Conservation (phyloP, 257 asterid genomes). For the Ocimum tenuiflorum region DNA sequence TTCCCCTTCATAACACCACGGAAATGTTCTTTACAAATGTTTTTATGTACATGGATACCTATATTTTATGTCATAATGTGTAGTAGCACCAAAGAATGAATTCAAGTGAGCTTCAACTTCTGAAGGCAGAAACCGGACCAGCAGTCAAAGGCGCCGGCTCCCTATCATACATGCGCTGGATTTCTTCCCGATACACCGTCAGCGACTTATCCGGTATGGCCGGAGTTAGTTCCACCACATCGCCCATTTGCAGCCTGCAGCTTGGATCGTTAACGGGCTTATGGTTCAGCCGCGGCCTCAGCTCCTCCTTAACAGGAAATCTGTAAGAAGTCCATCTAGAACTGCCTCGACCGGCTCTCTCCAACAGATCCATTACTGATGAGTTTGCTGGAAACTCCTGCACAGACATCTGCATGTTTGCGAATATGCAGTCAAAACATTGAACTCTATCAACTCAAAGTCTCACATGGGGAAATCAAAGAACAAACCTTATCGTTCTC, state of each 20-base stretch:
- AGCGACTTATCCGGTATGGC: slow-evolving; percentile 76
- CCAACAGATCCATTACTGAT: slow-evolving; percentile 65
- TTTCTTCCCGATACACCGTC: slow-evolving; percentile 75
- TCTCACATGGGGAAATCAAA: too few species aligned
- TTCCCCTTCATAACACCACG: slow-evolving; percentile 11
- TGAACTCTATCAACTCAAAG: neutral
- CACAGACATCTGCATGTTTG: slow-evolving; percentile 79
- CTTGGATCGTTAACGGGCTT: slow-evolving; percentile 57
- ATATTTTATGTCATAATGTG: neutral
- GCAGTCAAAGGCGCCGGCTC: slow-evolving; percentile 35
- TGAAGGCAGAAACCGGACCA: slow-evolving; percentile 36
- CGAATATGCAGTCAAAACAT: neutral
- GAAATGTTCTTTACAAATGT: slow-evolving; percentile 35
- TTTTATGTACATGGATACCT: slow-evolving; percentile 44
- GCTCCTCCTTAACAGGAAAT: slow-evolving; percentile 69
- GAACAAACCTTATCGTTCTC: slow-evolving; percentile 83
- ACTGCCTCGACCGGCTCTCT: slow-evolving; percentile 54
- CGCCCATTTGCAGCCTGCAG: slow-evolving; percentile 87
- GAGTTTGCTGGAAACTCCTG: slow-evolving; percentile 77
- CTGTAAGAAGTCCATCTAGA: slow-evolving; percentile 56
- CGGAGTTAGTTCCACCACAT: slow-evolving; percentile 82
- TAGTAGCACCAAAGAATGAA: slow-evolving; percentile 23
- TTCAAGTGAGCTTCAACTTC: slow-evolving; percentile 41
- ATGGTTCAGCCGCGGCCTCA: slow-evolving; percentile 75
- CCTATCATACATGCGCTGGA: slow-evolving; percentile 79